Evolutionary conservation across 371 early-diverging fungal genomes (phyloP).

Genomic region (Circinella umbellata): DNA sequence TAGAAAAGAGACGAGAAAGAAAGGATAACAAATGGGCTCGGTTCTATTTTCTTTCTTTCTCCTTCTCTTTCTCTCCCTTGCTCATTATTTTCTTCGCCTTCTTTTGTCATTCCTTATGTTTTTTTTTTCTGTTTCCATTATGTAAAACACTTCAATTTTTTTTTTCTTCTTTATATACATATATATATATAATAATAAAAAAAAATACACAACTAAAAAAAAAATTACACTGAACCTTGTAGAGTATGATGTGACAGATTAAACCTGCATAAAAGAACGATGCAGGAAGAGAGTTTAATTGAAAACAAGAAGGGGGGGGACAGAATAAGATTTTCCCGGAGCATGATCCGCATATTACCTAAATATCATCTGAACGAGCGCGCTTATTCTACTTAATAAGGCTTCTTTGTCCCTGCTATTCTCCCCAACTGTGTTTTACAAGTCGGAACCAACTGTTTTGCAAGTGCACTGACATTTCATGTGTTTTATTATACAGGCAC

Average conservation of each 20-base stretch:
- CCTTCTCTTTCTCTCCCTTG: too few species aligned
- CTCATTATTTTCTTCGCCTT: background rate
- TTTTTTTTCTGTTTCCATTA: background rate
- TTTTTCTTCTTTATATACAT: background rate
- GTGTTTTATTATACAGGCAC: background rate
- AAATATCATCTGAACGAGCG: conserved; percentile 6
- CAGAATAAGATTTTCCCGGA: conserved; percentile 4
- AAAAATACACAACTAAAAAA: too few species aligned
- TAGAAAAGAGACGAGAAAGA: too few species aligned
- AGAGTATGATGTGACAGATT: conserved; percentile 1
- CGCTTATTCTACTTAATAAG: conserved; percentile 4
- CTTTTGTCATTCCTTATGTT: background rate
- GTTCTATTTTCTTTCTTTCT: background rate
- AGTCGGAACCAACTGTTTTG: conserved; percentile 7
- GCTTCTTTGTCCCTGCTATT: too few species aligned
- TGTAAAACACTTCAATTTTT: conserved; percentile 1
- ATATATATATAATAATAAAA: background rate
- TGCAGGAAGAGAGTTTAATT: background rate
- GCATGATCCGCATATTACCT: conserved; percentile 6
- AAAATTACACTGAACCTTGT: too few species aligned
- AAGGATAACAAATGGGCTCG: too few species aligned
- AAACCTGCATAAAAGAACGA: background rate
- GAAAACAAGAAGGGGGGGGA: background rate
- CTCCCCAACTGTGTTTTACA: background rate
- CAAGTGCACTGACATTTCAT: conserved; percentile 13